Conservation (phyloP, 306 rosid genomes). For the Cajanus cajan region DNA sequence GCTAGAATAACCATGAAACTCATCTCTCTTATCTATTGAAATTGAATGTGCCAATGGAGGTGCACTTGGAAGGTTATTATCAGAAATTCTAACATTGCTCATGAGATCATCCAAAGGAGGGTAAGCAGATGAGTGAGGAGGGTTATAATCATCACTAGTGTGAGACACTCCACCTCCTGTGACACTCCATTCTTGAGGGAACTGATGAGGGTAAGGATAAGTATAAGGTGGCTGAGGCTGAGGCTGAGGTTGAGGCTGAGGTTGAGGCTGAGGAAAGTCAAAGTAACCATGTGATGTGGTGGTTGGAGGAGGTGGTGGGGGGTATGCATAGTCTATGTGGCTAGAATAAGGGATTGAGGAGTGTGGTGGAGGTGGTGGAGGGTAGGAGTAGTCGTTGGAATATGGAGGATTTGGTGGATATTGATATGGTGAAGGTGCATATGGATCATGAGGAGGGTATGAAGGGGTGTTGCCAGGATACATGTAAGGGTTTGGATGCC, state of each 20-base stretch:
- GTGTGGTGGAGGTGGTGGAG: slow-evolving; percentile 26
- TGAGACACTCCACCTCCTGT: slow-evolving; percentile 3
- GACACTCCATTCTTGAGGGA: slow-evolving; percentile 21
- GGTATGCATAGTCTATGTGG: slow-evolving; percentile 6
- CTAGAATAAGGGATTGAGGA: slow-evolving; percentile 29
- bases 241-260: slow-evolving; percentile 23
- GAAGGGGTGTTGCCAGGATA: slow-evolving; percentile 24
- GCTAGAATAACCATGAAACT: slow-evolving; percentile 46
- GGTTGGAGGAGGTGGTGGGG: not conserved
- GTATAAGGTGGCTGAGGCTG: slow-evolving; percentile 25
- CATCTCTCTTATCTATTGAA: slow-evolving; percentile 37
- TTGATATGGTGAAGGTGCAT: slow-evolving; percentile 13
- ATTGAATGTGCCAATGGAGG: slow-evolving; percentile 36
- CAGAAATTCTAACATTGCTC: slow-evolving; percentile 52
- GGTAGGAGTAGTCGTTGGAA: slow-evolving; percentile 39
- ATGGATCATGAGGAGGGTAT: slow-evolving; percentile 40
- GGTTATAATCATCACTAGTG: slow-evolving; percentile 17
- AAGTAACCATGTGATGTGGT: not conserved
- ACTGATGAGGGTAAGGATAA: slow-evolving; percentile 45
- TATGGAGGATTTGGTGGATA: slow-evolving; percentile 20
- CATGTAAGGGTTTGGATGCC: slow-evolving; percentile 35
- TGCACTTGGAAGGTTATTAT: slow-evolving; percentile 37
- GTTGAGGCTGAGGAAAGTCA: not conserved
- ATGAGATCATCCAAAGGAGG: slow-evolving; percentile 65
- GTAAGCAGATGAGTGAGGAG: slow-evolving; percentile 47